Conservation (phyloP, 345 rosid genomes). For the Linum trigynum region DNA sequence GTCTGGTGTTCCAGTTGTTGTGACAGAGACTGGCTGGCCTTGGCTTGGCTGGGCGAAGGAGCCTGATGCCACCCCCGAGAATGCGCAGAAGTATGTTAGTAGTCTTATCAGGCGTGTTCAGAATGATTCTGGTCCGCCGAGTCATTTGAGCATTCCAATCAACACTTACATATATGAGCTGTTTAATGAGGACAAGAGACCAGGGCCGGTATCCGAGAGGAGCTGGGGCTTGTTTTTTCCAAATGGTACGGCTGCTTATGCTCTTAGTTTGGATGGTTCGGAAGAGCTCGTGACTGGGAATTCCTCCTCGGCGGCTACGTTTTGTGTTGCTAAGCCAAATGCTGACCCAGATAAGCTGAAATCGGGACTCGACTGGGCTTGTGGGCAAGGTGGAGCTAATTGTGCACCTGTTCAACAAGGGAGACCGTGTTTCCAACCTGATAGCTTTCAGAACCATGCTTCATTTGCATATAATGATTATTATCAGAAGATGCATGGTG, state of each 20-base stretch:
- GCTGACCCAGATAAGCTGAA: conserved; percentile 61
- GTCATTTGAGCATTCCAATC: conserved; percentile 54
- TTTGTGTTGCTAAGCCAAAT: conserved; percentile 70
- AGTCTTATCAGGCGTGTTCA: conserved; percentile 67
- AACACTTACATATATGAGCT: conserved; percentile 81
- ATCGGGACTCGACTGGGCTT: conserved; percentile 86
- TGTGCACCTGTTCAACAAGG: conserved; percentile 69
- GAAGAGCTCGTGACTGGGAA: conserved; percentile 26
- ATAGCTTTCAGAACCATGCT: conserved; percentile 56
- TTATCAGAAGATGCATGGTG: conserved; percentile 63
- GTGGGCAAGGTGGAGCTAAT: conserved; percentile 84
- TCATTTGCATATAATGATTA: conserved; percentile 89
- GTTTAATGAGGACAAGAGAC: conserved; percentile 72
- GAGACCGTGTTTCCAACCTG: conserved; percentile 52
- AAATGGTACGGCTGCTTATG: conserved; percentile 73
- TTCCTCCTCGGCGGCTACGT: conserved; percentile 28
- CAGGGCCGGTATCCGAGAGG: conserved; percentile 66
- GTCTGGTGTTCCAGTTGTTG: conserved; percentile 62
- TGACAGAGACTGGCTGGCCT: conserved; percentile 98
- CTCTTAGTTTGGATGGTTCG: conserved; percentile 39
- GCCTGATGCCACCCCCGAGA: conserved; percentile 60
- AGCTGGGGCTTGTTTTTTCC: conserved; percentile 78
- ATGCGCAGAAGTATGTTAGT: conserved; percentile 63
- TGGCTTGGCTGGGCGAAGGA: conserved; percentile 70
- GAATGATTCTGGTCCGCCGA: conserved; percentile 87